phyloP scores from a whole-genome alignment of 1,284 basidiomycete genomes.

The Rhizopogon hawkerae region DNA sequence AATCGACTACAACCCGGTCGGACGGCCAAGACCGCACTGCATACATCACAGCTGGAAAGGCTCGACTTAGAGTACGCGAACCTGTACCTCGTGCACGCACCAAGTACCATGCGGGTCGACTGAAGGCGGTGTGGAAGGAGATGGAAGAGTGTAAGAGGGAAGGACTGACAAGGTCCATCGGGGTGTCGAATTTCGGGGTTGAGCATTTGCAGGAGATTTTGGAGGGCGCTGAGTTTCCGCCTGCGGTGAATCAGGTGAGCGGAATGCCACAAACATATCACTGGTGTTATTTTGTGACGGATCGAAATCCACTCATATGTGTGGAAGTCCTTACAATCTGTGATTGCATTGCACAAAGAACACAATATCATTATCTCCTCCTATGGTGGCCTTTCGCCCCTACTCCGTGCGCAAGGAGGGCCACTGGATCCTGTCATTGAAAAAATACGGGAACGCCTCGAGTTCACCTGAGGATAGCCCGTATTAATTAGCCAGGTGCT shows the following conservation, averaged over 20 bases:
- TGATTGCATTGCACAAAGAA: conserved; percentile 33
- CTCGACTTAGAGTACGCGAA: conserved; percentile 62
- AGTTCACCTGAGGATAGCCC: conserved; percentile 31
- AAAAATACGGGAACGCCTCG: conserved; percentile 38
- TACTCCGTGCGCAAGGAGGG: conserved; percentile 44
- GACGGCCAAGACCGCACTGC: conserved; percentile 28
- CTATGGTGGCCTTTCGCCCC: conserved; percentile 52
- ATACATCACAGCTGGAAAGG: conserved; percentile 41
- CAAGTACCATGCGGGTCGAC: neutral
- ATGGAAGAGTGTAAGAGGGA: conserved; percentile 41
- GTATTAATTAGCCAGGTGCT: conserved; percentile 46
- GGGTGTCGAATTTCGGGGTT: conserved; percentile 51
- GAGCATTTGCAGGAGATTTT: conserved; percentile 40
- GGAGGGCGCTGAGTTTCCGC: conserved; percentile 31
- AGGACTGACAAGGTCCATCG: conserved; percentile 45
- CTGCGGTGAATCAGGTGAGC: conserved; percentile 47
- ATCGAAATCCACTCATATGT: no score
- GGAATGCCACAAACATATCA: neutral
- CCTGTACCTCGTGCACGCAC: conserved; percentile 59
- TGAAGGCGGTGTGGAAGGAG: conserved; percentile 33
- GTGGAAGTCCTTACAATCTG: neutral
- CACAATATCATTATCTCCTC: conserved; percentile 58
- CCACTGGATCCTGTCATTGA: conserved; percentile 42
- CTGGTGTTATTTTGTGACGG: neutral
- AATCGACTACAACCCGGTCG: conserved; percentile 9